Evolutionary conservation across 192 early-diverging fungal species (phyloP).

Genomic region (Diversispora epigaea): DNA sequence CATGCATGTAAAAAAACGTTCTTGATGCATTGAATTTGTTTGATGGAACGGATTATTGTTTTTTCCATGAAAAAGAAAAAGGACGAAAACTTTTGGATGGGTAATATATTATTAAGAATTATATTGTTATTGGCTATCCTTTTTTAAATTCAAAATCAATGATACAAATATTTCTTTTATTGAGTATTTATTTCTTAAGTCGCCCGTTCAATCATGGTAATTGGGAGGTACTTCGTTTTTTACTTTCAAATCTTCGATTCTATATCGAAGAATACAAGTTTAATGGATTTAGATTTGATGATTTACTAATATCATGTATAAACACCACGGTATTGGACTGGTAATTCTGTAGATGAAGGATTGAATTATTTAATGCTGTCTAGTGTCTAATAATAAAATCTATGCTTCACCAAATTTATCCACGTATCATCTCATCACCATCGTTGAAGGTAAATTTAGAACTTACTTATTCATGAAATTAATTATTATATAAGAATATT

Average conservation of each 20-base stretch:
- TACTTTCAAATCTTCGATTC: conserved; percentile 90
- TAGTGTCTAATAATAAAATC: conserved; percentile 42
- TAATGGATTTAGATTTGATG: conserved; percentile 98
- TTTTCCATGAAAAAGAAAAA: conserved; percentile 85
- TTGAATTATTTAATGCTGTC: conserved; percentile 90
- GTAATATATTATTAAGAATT: no score
- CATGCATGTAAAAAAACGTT: conserved; percentile 95
- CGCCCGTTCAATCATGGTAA: conserved; percentile 93
- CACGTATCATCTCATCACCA: conserved; percentile 80
- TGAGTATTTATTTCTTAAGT: conserved; percentile 20
- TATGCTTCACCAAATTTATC: conserved; percentile 75
- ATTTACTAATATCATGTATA: conserved; percentile 97
- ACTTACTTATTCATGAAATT: conserved; percentile 72
- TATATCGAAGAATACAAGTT: conserved; percentile 80
- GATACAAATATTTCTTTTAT: not conserved
- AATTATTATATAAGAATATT: not conserved
- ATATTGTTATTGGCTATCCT: no score
- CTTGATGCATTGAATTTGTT: conserved; percentile 92
- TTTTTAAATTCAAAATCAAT: not conserved
- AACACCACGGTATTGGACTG: conserved; percentile 93
- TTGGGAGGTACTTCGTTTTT: conserved; percentile 90
- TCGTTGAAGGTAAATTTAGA: conserved; percentile 91
- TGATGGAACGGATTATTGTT: conserved; percentile 95
- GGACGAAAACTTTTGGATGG: conserved; percentile 91
- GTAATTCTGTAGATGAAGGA: conserved; percentile 74